Evolutionary conservation across 2,329 filamentous ascomycete species (phyloP), one percentile per base, ranked within the genome.

Genomic region (Calonectria multiphialidica): DNA sequence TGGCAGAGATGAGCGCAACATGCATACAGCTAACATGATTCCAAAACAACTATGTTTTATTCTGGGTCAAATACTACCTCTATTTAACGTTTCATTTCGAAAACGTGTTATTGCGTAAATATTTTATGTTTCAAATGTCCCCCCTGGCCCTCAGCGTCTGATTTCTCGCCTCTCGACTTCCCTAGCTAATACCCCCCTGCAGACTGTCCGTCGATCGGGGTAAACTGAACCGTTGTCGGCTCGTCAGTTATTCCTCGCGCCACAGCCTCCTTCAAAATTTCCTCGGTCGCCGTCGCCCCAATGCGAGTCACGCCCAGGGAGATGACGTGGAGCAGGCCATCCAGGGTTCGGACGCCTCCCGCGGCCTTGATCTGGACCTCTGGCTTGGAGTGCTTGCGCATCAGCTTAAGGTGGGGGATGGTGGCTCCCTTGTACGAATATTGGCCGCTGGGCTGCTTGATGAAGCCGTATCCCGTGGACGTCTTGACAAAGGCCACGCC

Each of bases 401-500:
- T 92, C 1, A 92, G 75, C 80, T 86, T 85, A 16, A 92, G 77
- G 75, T 90, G 85, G 25, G 78, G 79, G 10, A 88, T 79, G 0
- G 88, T 91, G 0, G 89, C 89, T 0, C 89, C 90, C 15, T 84
- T 83, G 79, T 90, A 91, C 9, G 83, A 85, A 72, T 91, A 91
- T 53, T 82, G 78, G 0, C 89, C 89, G 71, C 86, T 83, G 0
- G 79, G 44, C 78, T 88, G 86, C 81, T 91, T 91, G 16, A 90
- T 88, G 50, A 92, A 91, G 0, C 89, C 90, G 74, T 90, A 91
- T 0, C 90, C 90, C 0, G 90, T 91, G 1, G 88, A 90, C 0
- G 90, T 92, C 83, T 92, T 92, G 74, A 91, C 86, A 69, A 90
- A 92, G 0, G 86, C 89, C 0, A 92, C 90, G 0, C 81, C 81